phyloP scores from a whole-genome alignment of 108 stramenopile species.

The Skeletonema menzelii region DNA sequence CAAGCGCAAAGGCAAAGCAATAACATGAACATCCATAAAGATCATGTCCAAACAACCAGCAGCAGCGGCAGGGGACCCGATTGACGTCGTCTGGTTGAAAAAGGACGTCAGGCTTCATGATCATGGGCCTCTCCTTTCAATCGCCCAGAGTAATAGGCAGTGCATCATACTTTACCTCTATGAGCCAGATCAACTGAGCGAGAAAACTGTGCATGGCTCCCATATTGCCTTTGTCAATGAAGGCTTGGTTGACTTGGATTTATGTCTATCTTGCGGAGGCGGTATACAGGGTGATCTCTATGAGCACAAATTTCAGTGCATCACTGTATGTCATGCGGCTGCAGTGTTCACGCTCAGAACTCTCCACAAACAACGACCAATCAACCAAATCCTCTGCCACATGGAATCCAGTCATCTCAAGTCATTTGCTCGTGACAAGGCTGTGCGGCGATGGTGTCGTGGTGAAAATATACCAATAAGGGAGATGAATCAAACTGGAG shows the following conservation, averaged over 20 bases:
- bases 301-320: slow-evolving; percentile 47
- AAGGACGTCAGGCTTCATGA: slow-evolving; percentile 66
- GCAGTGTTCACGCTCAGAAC: slow-evolving; percentile 46
- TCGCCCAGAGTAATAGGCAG: slow-evolving; percentile 28
- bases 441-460: slow-evolving; percentile 66
- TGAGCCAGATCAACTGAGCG: slow-evolving; percentile 69
- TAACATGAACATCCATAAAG: neutral
- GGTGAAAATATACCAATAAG: slow-evolving; percentile 41
- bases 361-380: slow-evolving; percentile 49
- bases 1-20: no score
- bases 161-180: slow-evolving; percentile 64
- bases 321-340: slow-evolving; percentile 58
- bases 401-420: slow-evolving; percentile 69
- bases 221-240: slow-evolving; percentile 68
- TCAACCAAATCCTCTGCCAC: slow-evolving; percentile 61
- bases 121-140: slow-evolving; percentile 62
- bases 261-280: slow-evolving; percentile 15
- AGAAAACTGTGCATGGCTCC: slow-evolving; percentile 71
- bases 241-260: slow-evolving; percentile 66
- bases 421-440: slow-evolving; percentile 62
- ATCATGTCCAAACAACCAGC: slow-evolving; percentile 1
- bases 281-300: slow-evolving; percentile 3
- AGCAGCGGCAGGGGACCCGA: slow-evolving; percentile 3
- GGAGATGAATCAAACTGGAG: slow-evolving; percentile 69
- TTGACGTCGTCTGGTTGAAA: slow-evolving; percentile 78